Conservation (phyloP, 1,139 yeast species). For the Candida mesenterica region DNA sequence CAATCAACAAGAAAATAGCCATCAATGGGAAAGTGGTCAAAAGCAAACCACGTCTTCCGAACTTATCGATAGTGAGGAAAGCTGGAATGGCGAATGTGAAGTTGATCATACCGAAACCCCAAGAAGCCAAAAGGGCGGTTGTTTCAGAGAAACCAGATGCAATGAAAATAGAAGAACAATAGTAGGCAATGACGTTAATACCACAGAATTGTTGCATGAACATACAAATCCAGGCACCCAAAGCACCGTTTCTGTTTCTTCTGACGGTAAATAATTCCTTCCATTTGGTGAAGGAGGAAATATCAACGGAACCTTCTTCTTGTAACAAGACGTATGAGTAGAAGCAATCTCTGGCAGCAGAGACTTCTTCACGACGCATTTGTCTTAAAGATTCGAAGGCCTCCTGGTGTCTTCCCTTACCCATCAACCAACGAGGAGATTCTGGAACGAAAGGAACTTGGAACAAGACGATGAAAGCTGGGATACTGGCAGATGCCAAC, state of each 20-base stretch:
- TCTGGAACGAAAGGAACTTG: constrained; percentile 57
- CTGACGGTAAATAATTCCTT: constrained; percentile 65
- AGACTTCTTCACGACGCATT: constrained; percentile 21
- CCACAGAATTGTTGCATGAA: constrained; percentile 95
- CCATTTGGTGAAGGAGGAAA: constrained; percentile 52
- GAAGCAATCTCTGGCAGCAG: constrained; percentile 29
- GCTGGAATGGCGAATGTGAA: constrained; percentile 84
- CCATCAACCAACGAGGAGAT: constrained; percentile 33
- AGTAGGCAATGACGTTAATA: constrained; percentile 83
- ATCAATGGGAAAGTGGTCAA: constrained; percentile 75
- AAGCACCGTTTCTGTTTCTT: constrained; percentile 79
- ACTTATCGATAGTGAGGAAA: constrained; percentile 73
- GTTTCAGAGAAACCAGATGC: constrained; percentile 63
- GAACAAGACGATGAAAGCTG: constrained; percentile 61
- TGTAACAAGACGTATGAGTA: constrained; percentile 36
- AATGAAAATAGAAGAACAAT: constrained; percentile 69
- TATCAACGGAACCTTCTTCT: constrained; percentile 61
- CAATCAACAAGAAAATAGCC: constrained; percentile 62
- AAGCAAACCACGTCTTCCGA: constrained; percentile 72
- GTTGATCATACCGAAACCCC: constrained; percentile 85
- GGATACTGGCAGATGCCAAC: constrained; percentile 76
- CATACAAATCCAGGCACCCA: constrained; percentile 81
- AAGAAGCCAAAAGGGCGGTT: constrained; percentile 70
- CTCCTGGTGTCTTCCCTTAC: constrained; percentile 25
- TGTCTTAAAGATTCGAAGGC: constrained; percentile 20